A percentile compares a stretch with the other conserved stretches of the same genome.
These are phyloP conservation scores for Holtermanniella nyarrowii DNA, from an alignment of 768 basidiomycete species.

Conservation along the genomic window DNA sequence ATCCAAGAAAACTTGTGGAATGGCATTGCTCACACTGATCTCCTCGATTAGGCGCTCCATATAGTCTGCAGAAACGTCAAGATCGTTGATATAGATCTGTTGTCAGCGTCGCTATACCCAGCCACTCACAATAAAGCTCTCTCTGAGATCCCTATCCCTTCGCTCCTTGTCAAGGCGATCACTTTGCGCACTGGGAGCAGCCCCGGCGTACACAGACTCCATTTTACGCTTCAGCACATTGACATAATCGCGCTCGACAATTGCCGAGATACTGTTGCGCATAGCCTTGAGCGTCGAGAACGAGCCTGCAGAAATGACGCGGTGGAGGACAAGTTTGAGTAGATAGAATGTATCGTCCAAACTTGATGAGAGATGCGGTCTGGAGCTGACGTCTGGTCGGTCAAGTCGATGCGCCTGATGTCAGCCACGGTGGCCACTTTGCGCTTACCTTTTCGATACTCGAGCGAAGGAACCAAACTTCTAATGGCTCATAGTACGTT, in stretches of 20 bases:
- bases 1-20: conserved; percentile 60
- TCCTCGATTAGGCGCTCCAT: conserved; percentile 60
- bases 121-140: conserved; percentile 66
- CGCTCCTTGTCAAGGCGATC: conserved; percentile 55
- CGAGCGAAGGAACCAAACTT: conserved; percentile 79
- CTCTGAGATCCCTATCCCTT: conserved; percentile 64
- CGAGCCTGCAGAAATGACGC: conserved; percentile 70
- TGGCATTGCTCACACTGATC: conserved; percentile 45
- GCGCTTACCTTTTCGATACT: conserved; percentile 71
- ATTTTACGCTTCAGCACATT: conserved; percentile 71
- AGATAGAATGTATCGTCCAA: conserved; percentile 92
- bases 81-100: conserved; percentile 81
- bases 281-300: conserved; percentile 51
- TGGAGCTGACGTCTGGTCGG: conserved; percentile 55
- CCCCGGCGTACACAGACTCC: conserved; percentile 68
- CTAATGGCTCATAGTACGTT: conserved; percentile 76
- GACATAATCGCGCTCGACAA: conserved; percentile 74
- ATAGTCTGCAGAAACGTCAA: conserved; percentile 85
- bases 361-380: conserved; percentile 45
- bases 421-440: not conserved
- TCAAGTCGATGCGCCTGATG: conserved; percentile 78
- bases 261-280: conserved; percentile 55
- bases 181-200: conserved; percentile 41
- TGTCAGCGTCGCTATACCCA: not conserved
- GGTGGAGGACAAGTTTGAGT: conserved; percentile 67